phyloP scores from a whole-genome alignment of 441 rosid species.

The Brassica balearica region DNA sequence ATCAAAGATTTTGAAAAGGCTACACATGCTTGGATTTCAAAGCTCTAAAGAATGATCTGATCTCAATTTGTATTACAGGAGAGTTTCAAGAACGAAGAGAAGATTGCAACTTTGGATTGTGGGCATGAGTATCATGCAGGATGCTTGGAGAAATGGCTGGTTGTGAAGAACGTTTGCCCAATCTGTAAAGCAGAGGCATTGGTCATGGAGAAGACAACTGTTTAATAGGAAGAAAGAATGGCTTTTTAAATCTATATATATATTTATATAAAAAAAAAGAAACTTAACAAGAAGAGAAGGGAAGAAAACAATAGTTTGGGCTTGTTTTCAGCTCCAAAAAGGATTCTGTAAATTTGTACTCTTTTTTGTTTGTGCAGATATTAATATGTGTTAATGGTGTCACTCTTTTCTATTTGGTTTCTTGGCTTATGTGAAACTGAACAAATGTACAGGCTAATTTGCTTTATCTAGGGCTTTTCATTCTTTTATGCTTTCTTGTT shows the following conservation, averaged over 20 bases:
- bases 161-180: constrained; percentile 88
- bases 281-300: constrained; percentile 26
- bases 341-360: constrained; percentile 25
- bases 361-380: constrained; percentile 41
- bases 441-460: constrained; percentile 40
- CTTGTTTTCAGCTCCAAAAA: neutral
- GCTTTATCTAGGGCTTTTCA: neutral
- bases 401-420: constrained; percentile 35
- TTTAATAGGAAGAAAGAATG: constrained; percentile 38
- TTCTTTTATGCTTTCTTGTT: neutral
- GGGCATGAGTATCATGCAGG: constrained; percentile 85
- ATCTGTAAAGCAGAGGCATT: constrained; percentile 90
- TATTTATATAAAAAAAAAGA: constrained; percentile 37
- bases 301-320: constrained; percentile 39
- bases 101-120: constrained; percentile 73
- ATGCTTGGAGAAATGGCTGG: constrained; percentile 92
- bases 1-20: neutral
- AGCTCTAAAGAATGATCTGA: neutral
- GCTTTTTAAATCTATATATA: constrained; percentile 21
- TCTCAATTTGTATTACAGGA: constrained; percentile 51
- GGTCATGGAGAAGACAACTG: constrained; percentile 39
- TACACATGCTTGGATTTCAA: neutral
- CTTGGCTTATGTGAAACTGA: constrained; percentile 30
- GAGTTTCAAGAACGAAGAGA: constrained; percentile 60
- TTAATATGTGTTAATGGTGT: constrained; percentile 26